Conservation (phyloP, 2,329 filamentous ascomycete genomes). For the Biscogniauxia mediterranea region DNA sequence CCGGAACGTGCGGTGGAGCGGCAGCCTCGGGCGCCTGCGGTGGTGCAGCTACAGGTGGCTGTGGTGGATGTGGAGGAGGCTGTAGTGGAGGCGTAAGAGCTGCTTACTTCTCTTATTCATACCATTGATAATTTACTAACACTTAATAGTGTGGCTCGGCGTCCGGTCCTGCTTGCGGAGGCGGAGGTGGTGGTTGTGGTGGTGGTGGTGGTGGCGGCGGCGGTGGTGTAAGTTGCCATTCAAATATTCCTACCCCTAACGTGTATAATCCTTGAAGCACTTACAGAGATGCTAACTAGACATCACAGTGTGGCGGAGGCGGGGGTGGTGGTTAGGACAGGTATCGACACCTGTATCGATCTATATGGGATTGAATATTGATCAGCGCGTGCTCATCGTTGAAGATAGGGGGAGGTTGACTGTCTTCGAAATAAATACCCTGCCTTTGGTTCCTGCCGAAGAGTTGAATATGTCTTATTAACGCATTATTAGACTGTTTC, state of each 20-base stretch:
- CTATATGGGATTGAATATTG: background rate
- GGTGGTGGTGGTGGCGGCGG: conserved; percentile 21
- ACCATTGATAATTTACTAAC: background rate
- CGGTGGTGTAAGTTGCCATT: conserved; percentile 22
- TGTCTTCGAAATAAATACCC: too few relatives aligned
- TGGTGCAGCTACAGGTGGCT: conserved; percentile 30
- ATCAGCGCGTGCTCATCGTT: background rate
- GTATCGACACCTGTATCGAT: background rate
- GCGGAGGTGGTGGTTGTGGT: conserved; percentile 27
- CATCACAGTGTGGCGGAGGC: conserved; percentile 19
- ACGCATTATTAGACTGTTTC: too few relatives aligned
- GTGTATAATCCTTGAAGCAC: background rate
- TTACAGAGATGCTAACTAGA: conserved; percentile 1
- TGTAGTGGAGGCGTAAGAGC: conserved; percentile 21
- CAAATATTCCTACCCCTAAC: background rate
- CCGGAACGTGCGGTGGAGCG: conserved; percentile 47
- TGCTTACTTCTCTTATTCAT: background rate
- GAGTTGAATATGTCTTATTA: too few relatives aligned
- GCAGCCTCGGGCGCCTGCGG: conserved; percentile 39
- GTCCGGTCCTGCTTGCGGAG: conserved; percentile 28
- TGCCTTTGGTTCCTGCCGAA: too few relatives aligned
- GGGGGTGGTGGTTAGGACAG: conserved; percentile 10
- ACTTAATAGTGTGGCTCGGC: conserved; percentile 19
- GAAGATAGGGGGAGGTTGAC: too few relatives aligned
- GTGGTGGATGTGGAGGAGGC: conserved; percentile 35